Conservation (phyloP, 1,284 basidiomycete species). For the Cystobasidium slooffiae region DNA sequence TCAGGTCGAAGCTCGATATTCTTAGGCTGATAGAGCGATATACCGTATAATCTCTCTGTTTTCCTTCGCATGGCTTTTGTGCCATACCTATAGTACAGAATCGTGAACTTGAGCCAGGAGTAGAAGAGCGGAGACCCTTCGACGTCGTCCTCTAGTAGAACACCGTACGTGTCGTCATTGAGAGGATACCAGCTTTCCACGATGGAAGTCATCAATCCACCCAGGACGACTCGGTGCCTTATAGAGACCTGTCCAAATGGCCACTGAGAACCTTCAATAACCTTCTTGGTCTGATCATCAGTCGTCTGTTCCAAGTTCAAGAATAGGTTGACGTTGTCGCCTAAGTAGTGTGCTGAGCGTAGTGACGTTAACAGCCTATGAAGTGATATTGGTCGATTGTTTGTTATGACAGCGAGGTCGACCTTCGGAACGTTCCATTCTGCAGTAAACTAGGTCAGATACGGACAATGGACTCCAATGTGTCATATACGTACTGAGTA, state of each 20-base stretch:
- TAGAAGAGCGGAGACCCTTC: slow-evolving; percentile 80
- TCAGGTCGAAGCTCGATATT: slow-evolving; percentile 71
- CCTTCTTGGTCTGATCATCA: slow-evolving; percentile 65
- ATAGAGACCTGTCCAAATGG: slow-evolving; percentile 60
- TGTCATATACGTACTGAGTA: slow-evolving; percentile 47
- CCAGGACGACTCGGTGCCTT: slow-evolving; percentile 72
- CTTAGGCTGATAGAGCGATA: slow-evolving; percentile 82
- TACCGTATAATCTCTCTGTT: slow-evolving; percentile 67
- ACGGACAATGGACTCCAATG: no score
- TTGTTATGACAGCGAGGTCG: slow-evolving; percentile 73
- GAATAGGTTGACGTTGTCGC: slow-evolving; percentile 67
- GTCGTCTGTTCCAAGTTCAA: slow-evolving; percentile 76
- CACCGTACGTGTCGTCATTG: slow-evolving; percentile 71
- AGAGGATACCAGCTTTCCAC: slow-evolving; percentile 84
- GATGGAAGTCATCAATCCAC: slow-evolving; percentile 75
- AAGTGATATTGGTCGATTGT: slow-evolving; percentile 73
- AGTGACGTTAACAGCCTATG: slow-evolving; percentile 69
- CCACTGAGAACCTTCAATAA: slow-evolving; percentile 66
- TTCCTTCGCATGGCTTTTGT: slow-evolving; percentile 52
- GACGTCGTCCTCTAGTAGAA: slow-evolving; percentile 79
- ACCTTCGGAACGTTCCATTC: slow-evolving; percentile 73
- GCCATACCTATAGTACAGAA: slow-evolving; percentile 71
- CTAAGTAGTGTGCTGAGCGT: slow-evolving; percentile 67
- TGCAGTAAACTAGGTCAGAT: slow-evolving; percentile 55
- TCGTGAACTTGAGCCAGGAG: slow-evolving; percentile 75